These are phyloP conservation scores for Laetiporus sulphureus DNA, from an alignment of 1,284 basidiomycete species.

Conservation along the genomic window DNA sequence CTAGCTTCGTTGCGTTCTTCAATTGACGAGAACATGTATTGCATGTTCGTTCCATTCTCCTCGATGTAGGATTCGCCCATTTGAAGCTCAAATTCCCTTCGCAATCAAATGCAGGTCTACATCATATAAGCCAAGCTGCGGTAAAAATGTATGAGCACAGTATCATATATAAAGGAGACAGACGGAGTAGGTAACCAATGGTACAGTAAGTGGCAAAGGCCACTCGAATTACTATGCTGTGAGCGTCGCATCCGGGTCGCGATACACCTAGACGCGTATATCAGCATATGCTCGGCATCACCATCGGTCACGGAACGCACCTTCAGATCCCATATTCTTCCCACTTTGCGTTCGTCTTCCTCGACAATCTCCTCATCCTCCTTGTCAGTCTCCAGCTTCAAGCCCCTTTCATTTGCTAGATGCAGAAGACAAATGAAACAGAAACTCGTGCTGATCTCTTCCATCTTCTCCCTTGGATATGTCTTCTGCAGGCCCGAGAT, in stretches of 20 bases:
- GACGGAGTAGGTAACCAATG: too few relatives aligned
- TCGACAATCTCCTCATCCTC: conserved; percentile 24
- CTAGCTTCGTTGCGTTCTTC: too few relatives aligned
- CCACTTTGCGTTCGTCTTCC: conserved; percentile 42
- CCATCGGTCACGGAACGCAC: conserved; percentile 30
- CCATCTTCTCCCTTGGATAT: conserved; percentile 92
- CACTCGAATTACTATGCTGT: conserved; percentile 10
- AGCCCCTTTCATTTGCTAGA: conserved; percentile 91
- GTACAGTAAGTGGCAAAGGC: too few relatives aligned
- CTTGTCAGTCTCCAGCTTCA: conserved; percentile 61
- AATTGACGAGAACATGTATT: too few relatives aligned
- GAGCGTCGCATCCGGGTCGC: conserved; percentile 51
- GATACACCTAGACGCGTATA: conserved; percentile 49
- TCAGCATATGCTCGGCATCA: too few relatives aligned
- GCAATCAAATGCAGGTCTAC: too few relatives aligned
- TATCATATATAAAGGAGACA: too few relatives aligned
- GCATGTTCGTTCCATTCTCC: too few relatives aligned
- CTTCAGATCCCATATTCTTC: conserved; percentile 74
- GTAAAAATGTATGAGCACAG: too few relatives aligned
- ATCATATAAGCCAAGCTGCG: too few relatives aligned
- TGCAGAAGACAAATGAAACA: conserved; percentile 98
- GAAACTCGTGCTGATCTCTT: conserved; percentile 98
- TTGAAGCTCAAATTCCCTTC: too few relatives aligned
- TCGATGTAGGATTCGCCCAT: too few relatives aligned
- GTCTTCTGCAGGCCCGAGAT: conserved; percentile 75